Evolutionary conservation across 2,329 filamentous ascomycete genomes (phyloP), one percentile per base, ranked within the genome.

Genomic region (Penicillium psychrosexuale): DNA sequence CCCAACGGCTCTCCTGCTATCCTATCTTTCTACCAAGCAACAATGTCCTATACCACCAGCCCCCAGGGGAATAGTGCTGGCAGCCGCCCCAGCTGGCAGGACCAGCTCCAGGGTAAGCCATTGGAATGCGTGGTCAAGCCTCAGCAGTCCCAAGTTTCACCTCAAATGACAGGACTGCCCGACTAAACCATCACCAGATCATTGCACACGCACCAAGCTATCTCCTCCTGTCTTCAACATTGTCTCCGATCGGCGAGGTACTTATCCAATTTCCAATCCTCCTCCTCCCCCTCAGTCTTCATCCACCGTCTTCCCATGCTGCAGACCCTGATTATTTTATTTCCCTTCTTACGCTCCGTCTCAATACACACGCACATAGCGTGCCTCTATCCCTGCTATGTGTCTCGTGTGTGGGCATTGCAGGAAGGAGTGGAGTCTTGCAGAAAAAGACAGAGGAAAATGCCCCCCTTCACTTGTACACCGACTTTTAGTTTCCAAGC

Each of bases 211-310:
- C 57, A 76, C 76, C 51, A 79, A 83, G 57, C 68, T 84, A 38
- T 71, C 75, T 40, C 72, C 77, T 46, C 87, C 87, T 8, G 75
- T 82, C 50, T 91, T 86, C 70, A 84, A 87, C 68, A 84, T 89
- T 63, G 82, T 89, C 48, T 91, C 88, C 65, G 88, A 91, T 72
- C 83, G 87, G 69, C 82, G 88, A 82, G 87, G 87, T 89, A 80
- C 56, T 54, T 61, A 42, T 55, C 53, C 47, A 36, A 57, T 57
- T 55, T 55, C 45, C 42, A 57, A 57, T 64, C 56, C 48, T 48
- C 51, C 33, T 47, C 34, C 47, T 24, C 27, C 51, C 36, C 34
- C 27, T 50, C 36, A 27, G 46, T 30, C 33, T 45, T 19, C 61
- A 7, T 19, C 56, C 63, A n/a, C 72, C 54, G 62, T 72, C 36